phyloP scores from a whole-genome alignment of 306 rosid species.

The Vigna nakashimae region DNA sequence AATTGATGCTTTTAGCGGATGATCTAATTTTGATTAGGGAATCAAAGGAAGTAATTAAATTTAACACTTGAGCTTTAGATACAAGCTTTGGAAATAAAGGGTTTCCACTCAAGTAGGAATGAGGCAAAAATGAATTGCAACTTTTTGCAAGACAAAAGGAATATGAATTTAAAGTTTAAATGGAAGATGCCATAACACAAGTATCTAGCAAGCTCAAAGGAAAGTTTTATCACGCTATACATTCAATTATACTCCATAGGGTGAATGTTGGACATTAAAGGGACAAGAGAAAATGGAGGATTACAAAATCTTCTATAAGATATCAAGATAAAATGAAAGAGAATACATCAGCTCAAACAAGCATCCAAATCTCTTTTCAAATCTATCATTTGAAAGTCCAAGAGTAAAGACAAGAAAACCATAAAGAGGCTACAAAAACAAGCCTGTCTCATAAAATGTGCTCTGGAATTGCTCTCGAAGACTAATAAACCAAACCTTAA shows the following conservation, averaged over 20 bases:
- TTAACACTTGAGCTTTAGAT: neutral
- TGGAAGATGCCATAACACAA: neutral
- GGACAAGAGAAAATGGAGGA: too few species aligned
- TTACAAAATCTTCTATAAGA: too few species aligned
- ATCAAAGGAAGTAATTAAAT: neutral
- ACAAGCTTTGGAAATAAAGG: neutral
- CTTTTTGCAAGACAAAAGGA: neutral
- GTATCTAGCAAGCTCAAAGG: neutral
- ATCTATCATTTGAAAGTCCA: too few species aligned
- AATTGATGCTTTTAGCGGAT: neutral
- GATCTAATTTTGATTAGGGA: neutral
- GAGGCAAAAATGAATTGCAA: neutral
- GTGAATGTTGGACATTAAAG: too few species aligned
- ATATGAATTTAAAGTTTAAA: neutral
- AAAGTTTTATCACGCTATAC: too few species aligned
- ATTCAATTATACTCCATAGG: too few species aligned
- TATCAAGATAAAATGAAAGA: too few species aligned
- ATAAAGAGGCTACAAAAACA: neutral
- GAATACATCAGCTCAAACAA: too few species aligned
- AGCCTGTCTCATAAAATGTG: neutral
- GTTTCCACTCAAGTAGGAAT: neutral
- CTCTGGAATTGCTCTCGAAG: constrained; percentile 18
- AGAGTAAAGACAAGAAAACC: too few species aligned
- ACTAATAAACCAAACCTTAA: neutral
- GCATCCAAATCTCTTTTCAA: too few species aligned